Conservation (phyloP, 2,329 filamentous ascomycete species). For the Talaromyces sp. region DNA sequence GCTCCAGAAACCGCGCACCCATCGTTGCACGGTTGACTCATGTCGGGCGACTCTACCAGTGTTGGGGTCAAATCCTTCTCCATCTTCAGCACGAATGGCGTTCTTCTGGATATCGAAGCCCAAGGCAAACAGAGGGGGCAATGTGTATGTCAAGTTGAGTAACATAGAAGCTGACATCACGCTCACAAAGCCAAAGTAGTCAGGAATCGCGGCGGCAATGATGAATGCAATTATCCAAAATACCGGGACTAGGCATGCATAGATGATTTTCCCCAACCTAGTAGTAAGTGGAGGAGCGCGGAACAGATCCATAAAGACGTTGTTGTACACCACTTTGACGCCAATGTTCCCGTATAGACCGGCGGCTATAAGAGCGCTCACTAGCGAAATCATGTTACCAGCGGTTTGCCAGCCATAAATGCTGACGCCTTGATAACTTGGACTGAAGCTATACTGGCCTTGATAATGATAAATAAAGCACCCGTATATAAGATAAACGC, state of each 20-base stretch:
- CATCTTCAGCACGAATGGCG: constrained; percentile 17
- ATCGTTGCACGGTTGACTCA: constrained; percentile 16
- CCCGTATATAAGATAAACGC: constrained; percentile 46
- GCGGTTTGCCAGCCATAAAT: constrained; percentile 30
- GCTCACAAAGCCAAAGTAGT: constrained; percentile 34
- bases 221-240: constrained; percentile 45
- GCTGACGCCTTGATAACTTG: constrained; percentile 14
- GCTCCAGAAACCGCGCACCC: constrained; percentile 19
- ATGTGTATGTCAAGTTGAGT: constrained; percentile 45
- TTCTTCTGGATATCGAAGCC: constrained; percentile 24
- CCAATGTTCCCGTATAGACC: constrained; percentile 40
- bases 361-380: constrained; percentile 31
- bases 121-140: constrained; percentile 37
- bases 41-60: constrained; percentile 17
- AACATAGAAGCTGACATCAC: constrained; percentile 43
- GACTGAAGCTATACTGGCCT: constrained; percentile 36
- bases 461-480: constrained; percentile 46
- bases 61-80: constrained; percentile 24
- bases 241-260: constrained; percentile 32
- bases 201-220: constrained; percentile 41
- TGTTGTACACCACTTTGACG: constrained; percentile 43
- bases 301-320: constrained; percentile 40
- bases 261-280: constrained; percentile 37
- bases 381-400: constrained; percentile 26
- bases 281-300: constrained; percentile 35